Evolutionary conservation across 768 basidiomycete species (phyloP), one percentile per base, ranked within the genome.

Genomic region (Lactarius hengduanensis): DNA sequence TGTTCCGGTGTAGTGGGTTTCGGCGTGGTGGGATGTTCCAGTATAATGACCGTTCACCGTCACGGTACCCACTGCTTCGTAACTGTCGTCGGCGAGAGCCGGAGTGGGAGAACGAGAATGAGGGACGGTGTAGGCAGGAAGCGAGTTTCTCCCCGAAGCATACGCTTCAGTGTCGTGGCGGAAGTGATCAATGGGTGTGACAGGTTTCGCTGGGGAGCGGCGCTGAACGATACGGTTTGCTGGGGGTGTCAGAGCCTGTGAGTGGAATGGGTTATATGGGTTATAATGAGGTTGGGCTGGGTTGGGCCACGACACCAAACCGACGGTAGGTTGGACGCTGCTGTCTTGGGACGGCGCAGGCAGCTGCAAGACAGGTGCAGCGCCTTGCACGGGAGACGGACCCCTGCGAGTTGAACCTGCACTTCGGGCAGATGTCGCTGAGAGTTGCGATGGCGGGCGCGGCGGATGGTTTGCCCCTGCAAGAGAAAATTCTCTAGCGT

Each of bases 71-170:
- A 83, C 81, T 22, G 88, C 79, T 65, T 80, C 81, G 67, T 89
- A 90, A 71, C 87, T 88, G 69, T 90, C 89, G 45, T 90, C 89
- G 59, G 90, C 89, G 4, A 82, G 82, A 10, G 86, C 85, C 11
- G 90, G 90, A 4, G 90, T 91, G 0, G 90, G 89, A 3, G 90
- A 92, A 28, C 90, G 85, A 22, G 90, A 91, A 57, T 88, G 84
- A 36, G 87, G 81, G 3, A 81, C 79, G 7, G 75, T 77, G 70
- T 80, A 82, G 1, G 80, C 76, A 38, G 81, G 76, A 13, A 83
- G 83, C 8, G 84, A 78, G 69, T 81, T 77, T 63, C 81, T 80
- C 8, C 86, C 89, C 0, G 89, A 88, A 10, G 90, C 81, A 69
- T 87, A 91, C 2, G 86, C 88, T 71, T 89, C 89, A 0, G 84